Conservation (phyloP, 129 eudicot genomes). For the Deinandra increscens region DNA sequence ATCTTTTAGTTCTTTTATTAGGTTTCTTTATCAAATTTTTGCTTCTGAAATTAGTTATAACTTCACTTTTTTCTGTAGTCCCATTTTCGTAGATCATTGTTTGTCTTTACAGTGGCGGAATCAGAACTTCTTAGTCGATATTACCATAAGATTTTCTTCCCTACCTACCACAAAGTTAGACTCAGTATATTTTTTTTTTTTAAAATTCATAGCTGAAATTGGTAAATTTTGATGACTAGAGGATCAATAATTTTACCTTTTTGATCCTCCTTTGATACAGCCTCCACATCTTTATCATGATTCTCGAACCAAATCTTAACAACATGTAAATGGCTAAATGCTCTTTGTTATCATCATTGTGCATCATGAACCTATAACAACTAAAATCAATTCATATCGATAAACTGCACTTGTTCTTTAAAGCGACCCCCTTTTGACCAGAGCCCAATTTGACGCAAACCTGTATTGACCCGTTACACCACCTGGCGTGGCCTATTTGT, state of each 20-base stretch:
- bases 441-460: background rate
- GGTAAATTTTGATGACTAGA: too few species aligned
- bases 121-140: too few species aligned
- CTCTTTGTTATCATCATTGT: background rate
- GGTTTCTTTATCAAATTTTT: slow-evolving; percentile 9
- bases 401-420: background rate
- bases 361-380: background rate
- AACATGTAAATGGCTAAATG: background rate
- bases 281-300: background rate
- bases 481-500: background rate
- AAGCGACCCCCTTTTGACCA: background rate
- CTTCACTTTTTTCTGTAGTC: background rate
- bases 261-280: too few species aligned
- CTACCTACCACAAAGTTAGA: too few species aligned
- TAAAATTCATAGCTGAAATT: too few species aligned
- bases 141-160: too few species aligned
- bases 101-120: background rate
- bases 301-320: background rate
- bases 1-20: background rate
- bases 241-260: too few species aligned
- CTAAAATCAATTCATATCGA: background rate
- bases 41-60: background rate
- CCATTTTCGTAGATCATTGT: background rate
- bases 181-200: too few species aligned
- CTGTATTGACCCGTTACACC: background rate